Conservation (phyloP, 768 basidiomycete genomes). For the Podaxis rugospora region DNA sequence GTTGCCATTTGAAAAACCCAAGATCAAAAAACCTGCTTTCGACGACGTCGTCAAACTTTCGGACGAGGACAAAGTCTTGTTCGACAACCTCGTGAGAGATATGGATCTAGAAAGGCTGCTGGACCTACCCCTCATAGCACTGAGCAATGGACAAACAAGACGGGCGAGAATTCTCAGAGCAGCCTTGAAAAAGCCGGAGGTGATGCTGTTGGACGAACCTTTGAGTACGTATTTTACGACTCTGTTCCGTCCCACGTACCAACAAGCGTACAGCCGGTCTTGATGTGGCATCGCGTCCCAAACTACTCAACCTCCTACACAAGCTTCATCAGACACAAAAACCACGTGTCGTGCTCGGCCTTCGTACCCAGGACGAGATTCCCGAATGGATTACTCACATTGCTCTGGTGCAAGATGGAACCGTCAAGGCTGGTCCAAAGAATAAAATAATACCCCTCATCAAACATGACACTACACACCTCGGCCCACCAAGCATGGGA, state of each 20-base stretch:
- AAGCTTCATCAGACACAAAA: constrained; percentile 17
- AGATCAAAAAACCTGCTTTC: constrained; percentile 4
- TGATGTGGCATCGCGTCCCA: constrained; percentile 51
- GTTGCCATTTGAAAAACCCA: constrained; percentile 21
- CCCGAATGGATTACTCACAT: constrained; percentile 74
- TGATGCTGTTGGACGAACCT: constrained; percentile 90
- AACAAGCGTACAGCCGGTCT: constrained; percentile 59
- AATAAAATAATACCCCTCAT: constrained; percentile 32
- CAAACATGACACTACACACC: background rate
- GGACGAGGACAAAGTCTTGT: constrained; percentile 19
- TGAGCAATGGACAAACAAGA: constrained; percentile 91
- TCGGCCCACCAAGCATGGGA: background rate
- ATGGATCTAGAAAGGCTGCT: constrained; percentile 62
- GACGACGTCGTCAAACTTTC: constrained; percentile 5
- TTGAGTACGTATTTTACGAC: constrained; percentile 50
- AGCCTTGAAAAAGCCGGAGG: constrained; percentile 60
- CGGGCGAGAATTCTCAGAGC: constrained; percentile 81
- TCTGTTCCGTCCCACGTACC: background rate
- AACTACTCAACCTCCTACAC: constrained; percentile 17
- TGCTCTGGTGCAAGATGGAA: constrained; percentile 45
- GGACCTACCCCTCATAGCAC: constrained; percentile 78
- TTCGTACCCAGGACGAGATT: constrained; percentile 66
- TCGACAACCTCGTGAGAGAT: constrained; percentile 49
- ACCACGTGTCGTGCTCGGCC: constrained; percentile 13
- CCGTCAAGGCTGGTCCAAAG: constrained; percentile 49